Evolutionary conservation across 2,329 filamentous ascomycete genomes (phyloP).

Genomic region (Ampelomyces quisqualis): DNA sequence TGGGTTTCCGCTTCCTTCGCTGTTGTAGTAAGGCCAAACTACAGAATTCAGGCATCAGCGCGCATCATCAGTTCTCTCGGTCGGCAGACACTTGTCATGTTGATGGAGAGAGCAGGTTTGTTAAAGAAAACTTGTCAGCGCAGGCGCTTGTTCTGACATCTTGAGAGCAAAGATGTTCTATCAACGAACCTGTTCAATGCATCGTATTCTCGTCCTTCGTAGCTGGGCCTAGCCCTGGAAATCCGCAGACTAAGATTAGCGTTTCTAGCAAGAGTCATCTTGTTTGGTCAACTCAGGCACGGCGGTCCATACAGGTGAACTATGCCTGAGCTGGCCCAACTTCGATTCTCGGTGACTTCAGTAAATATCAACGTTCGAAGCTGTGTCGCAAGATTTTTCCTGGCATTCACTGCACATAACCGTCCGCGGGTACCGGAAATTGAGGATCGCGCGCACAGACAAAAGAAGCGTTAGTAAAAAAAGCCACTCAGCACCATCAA

Average conservation of each 20-base stretch:
- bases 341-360: background rate
- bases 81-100: slow-evolving; percentile 9
- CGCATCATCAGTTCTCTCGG: slow-evolving; percentile 12
- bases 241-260: too few relatives aligned
- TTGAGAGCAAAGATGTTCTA: too few relatives aligned
- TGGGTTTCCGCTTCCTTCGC: slow-evolving; percentile 18
- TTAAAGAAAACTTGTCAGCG: background rate
- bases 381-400: too few relatives aligned
- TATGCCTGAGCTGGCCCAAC: too few relatives aligned
- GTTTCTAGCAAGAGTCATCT: too few relatives aligned
- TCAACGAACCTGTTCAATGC: too few relatives aligned
- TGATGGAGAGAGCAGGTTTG: too few relatives aligned
- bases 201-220: too few relatives aligned
- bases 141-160: background rate
- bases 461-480: background rate
- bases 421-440: background rate
- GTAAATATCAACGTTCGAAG: too few relatives aligned
- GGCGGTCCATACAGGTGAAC: too few relatives aligned
- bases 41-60: slow-evolving; percentile 15
- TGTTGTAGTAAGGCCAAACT: slow-evolving; percentile 1
- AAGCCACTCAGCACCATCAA: background rate
- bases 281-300: too few relatives aligned
- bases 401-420: background rate
- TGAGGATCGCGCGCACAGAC: background rate
- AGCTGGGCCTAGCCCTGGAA: too few relatives aligned